Evolutionary conservation across 2,329 filamentous ascomycete genomes (phyloP).

Genomic region (Xenosphaeropsis pyriputrescens): DNA sequence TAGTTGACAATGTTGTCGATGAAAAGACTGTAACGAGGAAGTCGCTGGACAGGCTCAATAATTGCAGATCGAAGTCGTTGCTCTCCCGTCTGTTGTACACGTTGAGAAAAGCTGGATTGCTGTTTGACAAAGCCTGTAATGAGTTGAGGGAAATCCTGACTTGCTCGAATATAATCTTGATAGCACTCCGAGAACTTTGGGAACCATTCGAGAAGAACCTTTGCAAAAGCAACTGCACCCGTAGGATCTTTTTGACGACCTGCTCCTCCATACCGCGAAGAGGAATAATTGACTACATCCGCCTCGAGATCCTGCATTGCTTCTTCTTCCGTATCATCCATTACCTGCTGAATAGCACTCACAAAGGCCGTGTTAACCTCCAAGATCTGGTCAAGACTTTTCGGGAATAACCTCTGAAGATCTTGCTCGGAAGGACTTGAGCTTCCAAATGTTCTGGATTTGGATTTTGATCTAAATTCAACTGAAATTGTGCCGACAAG

Average conservation of each 20-base stretch:
- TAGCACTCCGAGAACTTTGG: slow-evolving; percentile 86
- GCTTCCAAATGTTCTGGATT: slow-evolving; percentile 40
- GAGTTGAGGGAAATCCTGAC: slow-evolving; percentile 72
- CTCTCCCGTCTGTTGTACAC: slow-evolving; percentile 73
- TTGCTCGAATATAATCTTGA: slow-evolving; percentile 81
- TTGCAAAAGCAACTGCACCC: slow-evolving; percentile 65
- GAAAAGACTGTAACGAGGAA: slow-evolving; percentile 88
- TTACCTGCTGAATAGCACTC: slow-evolving; percentile 56
- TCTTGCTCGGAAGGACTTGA: slow-evolving; percentile 59
- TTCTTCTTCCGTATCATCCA: slow-evolving; percentile 73
- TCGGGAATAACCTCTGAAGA: slow-evolving; percentile 66
- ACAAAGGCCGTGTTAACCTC: slow-evolving; percentile 72
- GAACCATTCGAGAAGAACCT: slow-evolving; percentile 78
- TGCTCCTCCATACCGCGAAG: slow-evolving; percentile 27
- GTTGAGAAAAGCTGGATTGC: slow-evolving; percentile 68
- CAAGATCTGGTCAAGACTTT: slow-evolving; percentile 65
- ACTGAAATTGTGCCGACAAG: slow-evolving; percentile 68
- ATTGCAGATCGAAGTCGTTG: slow-evolving; percentile 81
- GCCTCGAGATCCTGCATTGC: slow-evolving; percentile 64
- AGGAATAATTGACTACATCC: slow-evolving; percentile 29
- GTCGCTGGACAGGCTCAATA: slow-evolving; percentile 89
- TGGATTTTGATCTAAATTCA: slow-evolving; percentile 62
- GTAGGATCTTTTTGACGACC: slow-evolving; percentile 52
- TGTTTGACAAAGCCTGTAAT: slow-evolving; percentile 68
- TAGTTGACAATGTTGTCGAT: slow-evolving; percentile 90